Percentiles rank a stretch among this genome's conserved stretches.
Conservation (phyloP, 2,329 filamentous ascomycete species). For the Aspergillus alliaceus region DNA sequence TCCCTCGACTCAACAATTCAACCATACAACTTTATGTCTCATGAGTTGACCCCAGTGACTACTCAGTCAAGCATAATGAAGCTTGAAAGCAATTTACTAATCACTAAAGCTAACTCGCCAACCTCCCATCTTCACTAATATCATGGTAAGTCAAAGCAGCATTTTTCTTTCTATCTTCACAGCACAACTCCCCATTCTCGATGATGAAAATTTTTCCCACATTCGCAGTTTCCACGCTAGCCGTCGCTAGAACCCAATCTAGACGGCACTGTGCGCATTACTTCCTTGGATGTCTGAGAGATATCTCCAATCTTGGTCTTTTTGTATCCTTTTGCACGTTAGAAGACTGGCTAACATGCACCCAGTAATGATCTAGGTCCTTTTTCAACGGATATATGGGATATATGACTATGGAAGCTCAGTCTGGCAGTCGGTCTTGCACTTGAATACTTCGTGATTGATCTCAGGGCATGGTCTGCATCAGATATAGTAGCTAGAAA, state of each 20-base stretch:
- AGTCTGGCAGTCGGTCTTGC: not conserved
- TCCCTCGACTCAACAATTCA: not conserved
- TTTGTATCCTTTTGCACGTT: not conserved
- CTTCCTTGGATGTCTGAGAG: conserved; percentile 42
- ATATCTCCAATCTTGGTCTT: not conserved
- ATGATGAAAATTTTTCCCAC: conserved; percentile 46
- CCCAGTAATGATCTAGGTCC: not conserved
- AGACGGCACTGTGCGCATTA: conserved; percentile 36
- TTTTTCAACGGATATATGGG: not conserved
- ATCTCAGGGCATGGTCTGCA: not conserved
- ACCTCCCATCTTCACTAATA: not conserved
- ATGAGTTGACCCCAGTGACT: not conserved
- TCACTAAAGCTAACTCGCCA: not conserved
- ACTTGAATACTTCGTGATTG: not conserved
- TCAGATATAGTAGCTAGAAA: not conserved
- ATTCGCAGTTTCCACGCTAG: conserved; percentile 45
- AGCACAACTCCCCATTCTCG: not conserved
- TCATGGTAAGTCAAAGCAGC: not conserved
- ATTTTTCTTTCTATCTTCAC: not conserved
- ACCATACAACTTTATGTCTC: not conserved
- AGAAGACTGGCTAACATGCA: not conserved
- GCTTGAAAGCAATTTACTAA: not conserved
- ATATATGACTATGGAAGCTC: too few relatives aligned
- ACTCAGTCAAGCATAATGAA: conserved; percentile 4
- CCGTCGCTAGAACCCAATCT: conserved; percentile 36